Conservation (phyloP, 164 flowering plant species). For the Chloranthus sessilifolius region DNA sequence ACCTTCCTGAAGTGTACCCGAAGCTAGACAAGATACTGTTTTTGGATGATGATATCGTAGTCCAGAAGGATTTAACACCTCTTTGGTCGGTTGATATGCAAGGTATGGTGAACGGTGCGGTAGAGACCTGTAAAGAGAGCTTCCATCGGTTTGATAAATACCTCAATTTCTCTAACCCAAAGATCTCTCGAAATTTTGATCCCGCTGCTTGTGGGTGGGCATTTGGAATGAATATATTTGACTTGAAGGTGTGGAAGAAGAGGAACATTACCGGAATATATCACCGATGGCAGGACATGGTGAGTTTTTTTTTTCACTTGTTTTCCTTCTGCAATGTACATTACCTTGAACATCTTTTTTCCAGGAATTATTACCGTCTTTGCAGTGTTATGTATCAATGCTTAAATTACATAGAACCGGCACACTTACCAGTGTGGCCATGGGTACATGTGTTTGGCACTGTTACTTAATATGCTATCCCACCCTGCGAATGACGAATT, state of each 20-base stretch:
- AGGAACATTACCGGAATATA: constrained; percentile 84
- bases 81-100: constrained; percentile 76
- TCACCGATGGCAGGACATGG: constrained; percentile 92
- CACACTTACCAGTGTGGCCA: too few relatives aligned
- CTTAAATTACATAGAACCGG: too few relatives aligned
- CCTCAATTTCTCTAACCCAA: constrained; percentile 88
- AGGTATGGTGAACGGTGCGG: constrained; percentile 98
- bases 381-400: too few relatives aligned
- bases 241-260: constrained; percentile 83
- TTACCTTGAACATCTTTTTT: neutral
- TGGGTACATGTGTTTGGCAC: too few relatives aligned
- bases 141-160: constrained; percentile 94
- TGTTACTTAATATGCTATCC: too few relatives aligned
- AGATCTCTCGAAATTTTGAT: constrained; percentile 66
- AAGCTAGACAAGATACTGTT: constrained; percentile 83
- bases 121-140: constrained; percentile 95
- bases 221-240: constrained; percentile 95
- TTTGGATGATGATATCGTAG: constrained; percentile 97
- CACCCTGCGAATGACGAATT: too few relatives aligned
- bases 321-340: neutral
- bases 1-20: constrained; percentile 96
- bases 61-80: constrained; percentile 88
- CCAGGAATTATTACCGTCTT: too few relatives aligned
- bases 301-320: constrained; percentile 25
- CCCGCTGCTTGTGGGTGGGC: constrained; percentile 99